A percentile compares a stretch with the other conserved stretches of the same genome.
phyloP scores from a whole-genome alignment of 257 asterid genomes.

The Fraxinus quadrangulata region DNA sequence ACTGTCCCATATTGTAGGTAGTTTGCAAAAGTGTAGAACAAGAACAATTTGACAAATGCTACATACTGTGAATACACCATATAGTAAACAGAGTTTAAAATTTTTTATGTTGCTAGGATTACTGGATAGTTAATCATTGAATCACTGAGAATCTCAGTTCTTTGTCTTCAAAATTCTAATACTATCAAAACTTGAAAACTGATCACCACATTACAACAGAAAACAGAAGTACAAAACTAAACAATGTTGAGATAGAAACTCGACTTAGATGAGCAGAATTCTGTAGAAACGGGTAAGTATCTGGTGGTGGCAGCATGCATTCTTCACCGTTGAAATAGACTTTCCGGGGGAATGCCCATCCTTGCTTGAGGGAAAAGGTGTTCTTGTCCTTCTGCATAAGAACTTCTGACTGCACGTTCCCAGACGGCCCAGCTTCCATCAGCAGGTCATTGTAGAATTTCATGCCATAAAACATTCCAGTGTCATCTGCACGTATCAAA shows the following conservation, averaged over 20 bases:
- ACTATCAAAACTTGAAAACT: slow-evolving; percentile 25
- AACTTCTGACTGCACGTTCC: slow-evolving; percentile 81
- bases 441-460: slow-evolving; percentile 80
- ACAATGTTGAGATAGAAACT: slow-evolving; percentile 28
- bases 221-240: slow-evolving; percentile 34
- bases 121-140: neutral
- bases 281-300: slow-evolving; percentile 76
- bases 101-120: neutral
- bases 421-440: slow-evolving; percentile 83
- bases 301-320: slow-evolving; percentile 86
- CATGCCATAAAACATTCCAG: slow-evolving; percentile 92
- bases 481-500: slow-evolving; percentile 63
- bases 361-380: slow-evolving; percentile 70
- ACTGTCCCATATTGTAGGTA: too few relatives aligned
- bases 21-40: too few relatives aligned
- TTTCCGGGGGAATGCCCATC: slow-evolving; percentile 93
- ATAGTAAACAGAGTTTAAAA: neutral
- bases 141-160: neutral
- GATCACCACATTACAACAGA: slow-evolving; percentile 38
- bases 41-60: neutral
- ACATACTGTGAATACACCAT: neutral
- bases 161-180: slow-evolving; percentile 35
- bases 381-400: slow-evolving; percentile 73
- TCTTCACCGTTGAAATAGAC: slow-evolving; percentile 91
- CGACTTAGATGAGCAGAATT: slow-evolving; percentile 49